phyloP scores from a whole-genome alignment of 768 basidiomycete species.

The Bullera alba region DNA sequence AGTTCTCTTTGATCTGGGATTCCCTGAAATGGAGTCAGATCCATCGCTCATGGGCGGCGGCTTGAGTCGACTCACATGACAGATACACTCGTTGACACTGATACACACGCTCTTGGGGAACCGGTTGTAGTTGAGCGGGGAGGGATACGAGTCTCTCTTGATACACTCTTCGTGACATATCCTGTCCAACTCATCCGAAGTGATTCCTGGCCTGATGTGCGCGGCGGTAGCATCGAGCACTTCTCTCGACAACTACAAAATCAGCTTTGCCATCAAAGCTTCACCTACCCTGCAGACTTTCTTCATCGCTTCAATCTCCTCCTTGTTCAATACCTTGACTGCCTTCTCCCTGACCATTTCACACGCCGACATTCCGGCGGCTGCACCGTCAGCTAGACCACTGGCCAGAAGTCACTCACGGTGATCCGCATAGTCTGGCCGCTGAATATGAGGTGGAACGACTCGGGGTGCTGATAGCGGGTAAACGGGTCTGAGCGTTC shows the following conservation, averaged over 20 bases:
- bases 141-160: constrained; percentile 86
- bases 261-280: not conserved
- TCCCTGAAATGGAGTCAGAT: constrained; percentile 49
- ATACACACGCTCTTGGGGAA: constrained; percentile 97
- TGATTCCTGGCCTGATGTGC: constrained; percentile 78
- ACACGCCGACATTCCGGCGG: constrained; percentile 55
- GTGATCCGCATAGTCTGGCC: constrained; percentile 79
- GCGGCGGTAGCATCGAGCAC: constrained; percentile 89
- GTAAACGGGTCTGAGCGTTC: constrained; percentile 71
- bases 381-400: constrained; percentile 22
- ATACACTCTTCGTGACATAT: constrained; percentile 88
- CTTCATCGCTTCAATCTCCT: constrained; percentile 86
- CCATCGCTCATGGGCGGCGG: not conserved
- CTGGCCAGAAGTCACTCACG: constrained; percentile 49
- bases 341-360: constrained; percentile 51
- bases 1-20: constrained; percentile 66
- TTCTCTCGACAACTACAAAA: constrained; percentile 70
- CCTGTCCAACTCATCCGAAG: constrained; percentile 89
- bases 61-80: constrained; percentile 53
- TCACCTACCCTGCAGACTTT: constrained; percentile 69
- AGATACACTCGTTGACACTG: constrained; percentile 90
- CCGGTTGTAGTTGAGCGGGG: constrained; percentile 79
- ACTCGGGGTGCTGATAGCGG: constrained; percentile 71
- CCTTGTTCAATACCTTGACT: constrained; percentile 55
- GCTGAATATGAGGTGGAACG: constrained; percentile 74